Conservation (phyloP, 2,329 filamentous ascomycete species). For the Nothopassalora personata region DNA sequence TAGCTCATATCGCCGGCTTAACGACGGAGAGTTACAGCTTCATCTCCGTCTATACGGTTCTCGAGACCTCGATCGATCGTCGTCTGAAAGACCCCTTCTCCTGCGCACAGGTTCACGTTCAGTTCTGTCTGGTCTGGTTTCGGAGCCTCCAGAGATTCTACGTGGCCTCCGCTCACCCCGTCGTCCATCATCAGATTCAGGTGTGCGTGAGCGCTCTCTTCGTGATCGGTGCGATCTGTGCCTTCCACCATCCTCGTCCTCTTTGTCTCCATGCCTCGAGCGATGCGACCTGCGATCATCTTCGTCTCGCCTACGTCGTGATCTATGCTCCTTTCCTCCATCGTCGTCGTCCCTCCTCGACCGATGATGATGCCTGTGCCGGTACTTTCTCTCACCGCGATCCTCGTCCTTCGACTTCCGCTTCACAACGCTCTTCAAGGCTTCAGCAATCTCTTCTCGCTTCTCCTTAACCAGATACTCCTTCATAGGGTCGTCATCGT, state of each 20-base stretch:
- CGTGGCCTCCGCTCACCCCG: background rate
- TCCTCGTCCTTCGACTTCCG: conserved; percentile 44
- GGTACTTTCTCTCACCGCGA: conserved; percentile 39
- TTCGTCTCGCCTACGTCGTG: conserved; percentile 2
- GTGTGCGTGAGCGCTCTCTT: conserved; percentile 1
- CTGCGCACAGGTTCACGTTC: background rate
- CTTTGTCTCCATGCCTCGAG: background rate
- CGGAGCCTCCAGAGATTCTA: background rate
- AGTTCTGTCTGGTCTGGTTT: background rate
- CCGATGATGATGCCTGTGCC: conserved; percentile 39
- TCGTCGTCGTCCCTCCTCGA: conserved; percentile 16
- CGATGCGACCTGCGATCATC: background rate
- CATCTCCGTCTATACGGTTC: conserved; percentile 6
- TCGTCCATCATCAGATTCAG: conserved; percentile 2
- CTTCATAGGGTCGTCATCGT: conserved; percentile 98
- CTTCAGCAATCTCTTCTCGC: conserved; percentile 76
- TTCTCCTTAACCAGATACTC: conserved; percentile 83
- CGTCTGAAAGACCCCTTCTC: background rate
- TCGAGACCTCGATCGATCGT: conserved; percentile 1
- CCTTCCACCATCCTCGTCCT: background rate
- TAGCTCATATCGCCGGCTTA: background rate
- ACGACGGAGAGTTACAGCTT: background rate
- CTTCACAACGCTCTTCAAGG: conserved; percentile 53
- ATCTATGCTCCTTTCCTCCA: conserved; percentile 1
- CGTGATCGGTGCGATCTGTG: background rate